Evolutionary conservation across 2,329 filamentous ascomycete genomes (phyloP).

Genomic region (Pyrenochaeta sp.): DNA sequence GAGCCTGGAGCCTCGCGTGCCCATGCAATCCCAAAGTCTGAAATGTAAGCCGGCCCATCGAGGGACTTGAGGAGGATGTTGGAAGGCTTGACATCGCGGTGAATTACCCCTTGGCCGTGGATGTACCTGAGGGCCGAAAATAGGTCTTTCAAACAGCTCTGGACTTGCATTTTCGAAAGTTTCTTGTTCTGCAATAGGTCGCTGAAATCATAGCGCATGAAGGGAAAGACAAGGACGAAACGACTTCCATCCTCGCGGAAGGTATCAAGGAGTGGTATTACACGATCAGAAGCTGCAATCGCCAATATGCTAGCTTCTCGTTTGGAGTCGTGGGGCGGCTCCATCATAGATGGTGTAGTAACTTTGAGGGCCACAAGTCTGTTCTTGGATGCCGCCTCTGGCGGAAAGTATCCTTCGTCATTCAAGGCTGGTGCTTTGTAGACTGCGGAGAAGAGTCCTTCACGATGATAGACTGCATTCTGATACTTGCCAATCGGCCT

Average conservation of each 20-base stretch:
- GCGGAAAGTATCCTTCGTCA: slow-evolving; percentile 42
- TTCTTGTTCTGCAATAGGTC: slow-evolving; percentile 66
- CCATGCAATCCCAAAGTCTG: slow-evolving; percentile 95
- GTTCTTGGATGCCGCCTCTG: slow-evolving; percentile 24
- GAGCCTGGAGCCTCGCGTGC: slow-evolving; percentile 64
- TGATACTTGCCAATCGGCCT: slow-evolving; percentile 64
- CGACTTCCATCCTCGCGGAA: slow-evolving; percentile 75
- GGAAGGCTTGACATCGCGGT: slow-evolving; percentile 93
- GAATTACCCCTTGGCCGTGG: slow-evolving; percentile 80
- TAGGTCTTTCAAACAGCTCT: slow-evolving; percentile 69
- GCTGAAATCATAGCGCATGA: slow-evolving; percentile 76
- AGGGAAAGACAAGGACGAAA: slow-evolving; percentile 86
- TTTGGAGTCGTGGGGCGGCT: slow-evolving; percentile 81
- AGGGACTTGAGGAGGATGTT: slow-evolving; percentile 78
- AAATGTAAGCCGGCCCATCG: slow-evolving; percentile 77
- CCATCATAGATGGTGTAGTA: slow-evolving; percentile 75
- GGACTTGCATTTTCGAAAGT: slow-evolving; percentile 51
- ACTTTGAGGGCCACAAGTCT: slow-evolving; percentile 79
- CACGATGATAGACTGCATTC: slow-evolving; percentile 64
- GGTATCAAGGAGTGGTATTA: slow-evolving; percentile 75
- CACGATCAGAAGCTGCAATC: slow-evolving; percentile 63
- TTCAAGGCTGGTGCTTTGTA: slow-evolving; percentile 69
- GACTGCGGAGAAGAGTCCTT: slow-evolving; percentile 83
- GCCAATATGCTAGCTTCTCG: slow-evolving; percentile 80
- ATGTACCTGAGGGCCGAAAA: slow-evolving; percentile 76